Conservation (phyloP, 306 rosid species). For the Carpinus viminea region DNA sequence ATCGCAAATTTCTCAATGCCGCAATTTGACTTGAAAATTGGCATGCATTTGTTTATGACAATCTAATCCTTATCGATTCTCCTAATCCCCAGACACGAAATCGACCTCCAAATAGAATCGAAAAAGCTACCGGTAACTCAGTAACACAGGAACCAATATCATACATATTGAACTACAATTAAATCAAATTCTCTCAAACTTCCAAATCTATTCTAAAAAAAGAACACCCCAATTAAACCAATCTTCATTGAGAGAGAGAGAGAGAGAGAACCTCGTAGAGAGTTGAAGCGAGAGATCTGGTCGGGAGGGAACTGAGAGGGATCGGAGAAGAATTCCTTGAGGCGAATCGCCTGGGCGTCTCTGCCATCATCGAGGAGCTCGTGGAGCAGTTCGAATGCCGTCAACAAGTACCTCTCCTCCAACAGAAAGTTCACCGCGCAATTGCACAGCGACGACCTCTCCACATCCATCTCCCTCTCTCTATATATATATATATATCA, state of each 20-base stretch:
- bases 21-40: neutral
- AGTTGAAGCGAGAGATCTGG: constrained; percentile 83
- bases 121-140: neutral
- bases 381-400: constrained; percentile 98
- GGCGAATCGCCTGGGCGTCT: constrained; percentile 89
- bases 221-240: neutral
- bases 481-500: neutral
- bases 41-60: neutral
- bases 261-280: constrained; percentile 61
- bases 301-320: constrained; percentile 77
- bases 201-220: neutral
- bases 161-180: neutral
- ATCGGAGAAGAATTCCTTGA: constrained; percentile 77
- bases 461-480: constrained; percentile 62
- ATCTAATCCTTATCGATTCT: too few species aligned
- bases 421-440: constrained; percentile 94
- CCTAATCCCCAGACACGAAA: neutral
- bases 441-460: constrained; percentile 95
- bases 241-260: neutral
- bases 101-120: neutral
- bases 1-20: neutral
- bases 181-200: neutral
- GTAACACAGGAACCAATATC: neutral
- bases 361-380: constrained; percentile 97
- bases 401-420: constrained; percentile 85